Base-by-base conservation (phyloP, 2,329 filamentous ascomycete genomes). In the Fragosphaeria purpurea region DNA sequence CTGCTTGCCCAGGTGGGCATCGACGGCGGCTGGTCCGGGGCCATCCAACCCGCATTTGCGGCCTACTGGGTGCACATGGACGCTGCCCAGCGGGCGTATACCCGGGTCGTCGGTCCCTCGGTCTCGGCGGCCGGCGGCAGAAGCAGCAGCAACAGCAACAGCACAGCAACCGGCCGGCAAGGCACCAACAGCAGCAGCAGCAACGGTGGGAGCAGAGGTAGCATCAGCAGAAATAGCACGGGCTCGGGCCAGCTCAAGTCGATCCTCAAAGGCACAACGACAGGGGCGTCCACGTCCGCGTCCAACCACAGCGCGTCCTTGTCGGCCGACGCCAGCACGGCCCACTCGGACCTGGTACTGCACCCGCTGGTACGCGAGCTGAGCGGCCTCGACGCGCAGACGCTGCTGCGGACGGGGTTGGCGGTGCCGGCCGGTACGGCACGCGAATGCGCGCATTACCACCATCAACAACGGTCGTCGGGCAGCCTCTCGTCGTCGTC, bases 1-100 rank as follows among this genome's bases (percentile, higher is more conserved):
- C 32, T 59, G 2, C 48, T 57, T 12, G 22, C 41, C 0, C 34
- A 50, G 2, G 46, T 46, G 4, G 48, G 48, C 22, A 52, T 59
- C 12, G 38, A 30, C 9, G 44, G 39, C 6, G 33, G 42, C n/a
- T 59, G 56, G 56, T 2, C 8, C 2, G 39, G 35, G 0, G 43
- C 43, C 8, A 53, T 58, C 1, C 51, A 22, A 3, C 22, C 22
- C 22, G 22, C 22, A 22, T 22, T 22, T 22, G 22, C 22, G 22
- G 22, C 22, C 22, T 22, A 22, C 22, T 22, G 22, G 22, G 22
- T 22, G 22, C 22, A 22, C 22, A 22, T 22, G 22, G 22, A 22
- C 22, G 22, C 22, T 22, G 22, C 22, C 22, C 22, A 22, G 3
- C 22, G 22, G 22, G 22, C 22, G 22, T 22, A 22, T 22, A 22